These are phyloP conservation scores for Posidonia australis DNA, from an alignment of 106 monocot genomes.

Conservation along the genomic window DNA sequence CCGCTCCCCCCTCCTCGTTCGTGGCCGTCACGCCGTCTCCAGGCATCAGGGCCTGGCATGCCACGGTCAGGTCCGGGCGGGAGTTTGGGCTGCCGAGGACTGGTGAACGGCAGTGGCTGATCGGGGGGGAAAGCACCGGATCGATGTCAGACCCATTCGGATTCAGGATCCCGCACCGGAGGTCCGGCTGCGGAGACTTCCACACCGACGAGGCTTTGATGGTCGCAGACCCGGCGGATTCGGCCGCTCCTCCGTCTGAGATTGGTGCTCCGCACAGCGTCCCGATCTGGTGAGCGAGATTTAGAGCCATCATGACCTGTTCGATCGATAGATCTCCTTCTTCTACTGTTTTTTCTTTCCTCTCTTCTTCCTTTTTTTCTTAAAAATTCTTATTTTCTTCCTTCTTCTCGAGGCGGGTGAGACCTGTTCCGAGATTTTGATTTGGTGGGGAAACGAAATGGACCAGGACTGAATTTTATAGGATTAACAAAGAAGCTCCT, in stretches of 20 bases:
- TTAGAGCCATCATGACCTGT: conserved; percentile 24
- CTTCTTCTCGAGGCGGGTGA: too few species aligned
- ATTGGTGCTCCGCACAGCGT: conserved; percentile 16
- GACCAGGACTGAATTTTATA: too few species aligned
- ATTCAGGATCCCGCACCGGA: conserved; percentile 27
- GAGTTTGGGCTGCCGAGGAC: not conserved
- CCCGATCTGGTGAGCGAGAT: conserved; percentile 34
- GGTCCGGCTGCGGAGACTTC: conserved; percentile 10
- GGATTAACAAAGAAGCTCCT: too few species aligned
- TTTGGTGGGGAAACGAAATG: too few species aligned
- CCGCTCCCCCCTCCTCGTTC: conserved; percentile 5
- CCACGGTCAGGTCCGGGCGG: conserved; percentile 21
- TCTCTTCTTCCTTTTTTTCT: too few species aligned
- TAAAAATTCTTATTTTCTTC: too few species aligned
- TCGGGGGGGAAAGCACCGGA: conserved; percentile 24
- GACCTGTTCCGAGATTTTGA: too few species aligned
- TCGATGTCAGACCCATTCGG: conserved; percentile 6
- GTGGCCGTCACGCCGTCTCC: not conserved
- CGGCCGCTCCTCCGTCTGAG: not conserved
- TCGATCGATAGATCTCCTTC: too few species aligned
- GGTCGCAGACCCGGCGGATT: not conserved
- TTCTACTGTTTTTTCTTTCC: too few species aligned
- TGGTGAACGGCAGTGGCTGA: conserved; percentile 36
- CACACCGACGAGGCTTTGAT: not conserved
- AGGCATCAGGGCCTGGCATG: conserved; percentile 34